phyloP scores from a whole-genome alignment of 805 yeast species.

The Candida adriatica region DNA sequence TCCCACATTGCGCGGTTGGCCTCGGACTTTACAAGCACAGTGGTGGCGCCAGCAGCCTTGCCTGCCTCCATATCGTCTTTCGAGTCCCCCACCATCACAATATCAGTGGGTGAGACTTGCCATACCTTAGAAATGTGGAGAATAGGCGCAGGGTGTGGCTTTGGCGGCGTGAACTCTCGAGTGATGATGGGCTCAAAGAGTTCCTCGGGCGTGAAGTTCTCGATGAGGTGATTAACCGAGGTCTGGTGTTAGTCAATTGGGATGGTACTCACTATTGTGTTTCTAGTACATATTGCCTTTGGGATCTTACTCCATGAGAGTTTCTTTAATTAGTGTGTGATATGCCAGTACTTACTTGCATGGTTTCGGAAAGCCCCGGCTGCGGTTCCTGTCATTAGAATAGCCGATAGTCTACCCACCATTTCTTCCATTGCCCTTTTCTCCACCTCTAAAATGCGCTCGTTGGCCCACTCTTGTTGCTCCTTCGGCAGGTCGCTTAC shows the following conservation, averaged over 20 bases:
- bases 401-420: slow-evolving; percentile 16
- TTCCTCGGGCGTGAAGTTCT: slow-evolving; percentile 34
- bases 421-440: slow-evolving; percentile 54
- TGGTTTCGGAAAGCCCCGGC: slow-evolving; percentile 13
- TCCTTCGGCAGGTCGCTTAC: slow-evolving; percentile 36
- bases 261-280: slow-evolving; percentile 30
- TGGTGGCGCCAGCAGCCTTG: slow-evolving; percentile 50
- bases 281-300: slow-evolving; percentile 60
- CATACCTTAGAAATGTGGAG: slow-evolving; percentile 46
- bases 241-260: slow-evolving; percentile 2
- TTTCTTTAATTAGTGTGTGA: slow-evolving; percentile 5
- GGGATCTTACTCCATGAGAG: slow-evolving; percentile 24
- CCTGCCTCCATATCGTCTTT: slow-evolving; percentile 65
- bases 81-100: slow-evolving; percentile 72
- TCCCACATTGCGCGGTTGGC: slow-evolving; percentile 40
- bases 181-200: slow-evolving; percentile 50
- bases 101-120: slow-evolving; percentile 36
- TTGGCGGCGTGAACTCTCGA: slow-evolving; percentile 59
- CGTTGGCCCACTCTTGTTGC: slow-evolving; percentile 37
- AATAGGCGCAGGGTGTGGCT: slow-evolving; percentile 61
- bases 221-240: slow-evolving; percentile 49
- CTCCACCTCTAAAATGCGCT: slow-evolving; percentile 45
- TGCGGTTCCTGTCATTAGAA: slow-evolving; percentile 17
- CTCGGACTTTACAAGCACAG: slow-evolving; percentile 46
- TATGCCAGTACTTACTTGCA: slow-evolving; percentile 7